phyloP scores from a whole-genome alignment of 495 filamentous ascomycete species.

The Neurospora sp. region DNA sequence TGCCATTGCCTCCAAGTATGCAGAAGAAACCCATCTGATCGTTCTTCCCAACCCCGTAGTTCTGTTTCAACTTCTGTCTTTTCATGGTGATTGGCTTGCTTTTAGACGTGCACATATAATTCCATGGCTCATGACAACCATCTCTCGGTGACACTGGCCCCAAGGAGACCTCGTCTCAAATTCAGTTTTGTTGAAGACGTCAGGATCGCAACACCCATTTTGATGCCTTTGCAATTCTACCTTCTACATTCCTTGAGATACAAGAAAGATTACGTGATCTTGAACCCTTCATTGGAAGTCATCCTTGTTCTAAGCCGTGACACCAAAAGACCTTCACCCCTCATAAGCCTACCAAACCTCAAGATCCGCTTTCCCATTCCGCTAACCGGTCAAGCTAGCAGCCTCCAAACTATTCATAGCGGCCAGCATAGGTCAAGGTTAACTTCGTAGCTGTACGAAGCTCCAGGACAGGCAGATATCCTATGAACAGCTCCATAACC shows the following conservation, averaged over 20 bases:
- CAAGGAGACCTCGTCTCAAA: background rate
- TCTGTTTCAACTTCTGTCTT: background rate
- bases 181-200: background rate
- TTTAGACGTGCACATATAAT: background rate
- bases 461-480: background rate
- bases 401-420: background rate
- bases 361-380: background rate
- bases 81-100: background rate
- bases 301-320: background rate
- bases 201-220: no score
- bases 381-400: background rate
- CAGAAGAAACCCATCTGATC: background rate
- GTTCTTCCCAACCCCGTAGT: background rate
- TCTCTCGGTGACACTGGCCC: background rate
- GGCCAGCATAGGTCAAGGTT: background rate
- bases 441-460: background rate
- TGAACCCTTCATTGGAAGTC: background rate
- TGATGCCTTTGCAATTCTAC: background rate
- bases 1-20: background rate
- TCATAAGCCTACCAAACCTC: background rate
- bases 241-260: background rate
- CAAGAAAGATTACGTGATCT: background rate
- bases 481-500: background rate
- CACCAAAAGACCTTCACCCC: background rate
- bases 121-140: background rate